Evolutionary conservation across 75 land plant genomes (phyloP), one percentile per base, ranked within the genome.

Genomic region (Pseudotsuga menziesii): DNA sequence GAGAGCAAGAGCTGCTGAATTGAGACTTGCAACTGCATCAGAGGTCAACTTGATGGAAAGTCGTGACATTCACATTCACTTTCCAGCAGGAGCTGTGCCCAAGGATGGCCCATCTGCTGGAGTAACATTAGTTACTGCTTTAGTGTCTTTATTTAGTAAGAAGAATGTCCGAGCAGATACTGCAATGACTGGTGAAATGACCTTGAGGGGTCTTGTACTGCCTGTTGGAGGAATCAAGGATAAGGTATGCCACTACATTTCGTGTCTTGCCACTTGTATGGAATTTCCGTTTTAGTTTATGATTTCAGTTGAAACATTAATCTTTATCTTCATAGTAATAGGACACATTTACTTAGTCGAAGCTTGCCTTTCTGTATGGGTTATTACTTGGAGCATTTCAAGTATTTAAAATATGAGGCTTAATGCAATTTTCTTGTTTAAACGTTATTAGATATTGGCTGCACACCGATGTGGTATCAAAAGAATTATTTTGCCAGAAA

Each of bases 101-200:
- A 97, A 97, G 76, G 99, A 97, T 82, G 99, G 99, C 14, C 99
- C 99, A 19, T 91, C 94, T 20, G 99, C 99, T 16, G 99, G 99
- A 70, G 93, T 94, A 74, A 94, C 99, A 58, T 79, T 97, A 76
- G 95, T 94, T 4, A 97, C 99, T 26, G 86, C 99, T 25, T 81
- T 97, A 48, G 95, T 97, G 48, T 97, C 99, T 12, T 78, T 94
- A n/a, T 81, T 93, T 75, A 83, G 89, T 62, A 85, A 83, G 79
- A 89, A 81, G 78, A 87, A 82, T 58, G 99, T 91, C 14, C 83
- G 93, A 39, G 85, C 94, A 27, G 98, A 97, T 70, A 91, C 94
- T 29, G 99, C 99, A 39, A 97, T 97, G 99, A 97, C 99, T 26
- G 99, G 99, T 72, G 99, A 97, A 77, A 83, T 97, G 91, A 97